Base-by-base conservation (phyloP, 208 protist species). In the Crithidia fasciculata region DNA sequence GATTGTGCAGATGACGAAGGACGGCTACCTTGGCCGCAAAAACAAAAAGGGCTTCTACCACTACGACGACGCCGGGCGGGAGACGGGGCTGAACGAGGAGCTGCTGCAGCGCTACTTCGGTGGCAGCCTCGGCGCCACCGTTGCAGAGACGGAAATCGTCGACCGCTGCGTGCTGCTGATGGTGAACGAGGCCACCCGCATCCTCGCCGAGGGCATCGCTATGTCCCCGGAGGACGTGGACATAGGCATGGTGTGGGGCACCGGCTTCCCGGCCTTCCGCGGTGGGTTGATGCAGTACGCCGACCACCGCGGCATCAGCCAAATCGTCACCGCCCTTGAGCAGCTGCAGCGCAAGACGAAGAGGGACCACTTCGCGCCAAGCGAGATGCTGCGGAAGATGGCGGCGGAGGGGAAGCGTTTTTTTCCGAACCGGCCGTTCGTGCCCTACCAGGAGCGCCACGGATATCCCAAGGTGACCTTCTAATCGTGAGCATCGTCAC, bases 1-100 rank as follows among this genome's bases (percentile, higher is more conserved):
- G 12, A 77, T 96, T 69, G 45, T 74, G 28, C 70, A 88, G 18
- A 91, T 97, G 91, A 40, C 85, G 15, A 72, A 71, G 16, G 83
- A 86, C 65, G 89, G 89, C 36, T 74, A 85, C 44, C 85, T 92
- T 37, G 96, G 96, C 15, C 89, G 90, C 61, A 98, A 98, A 81
- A 90, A 85, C 73, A 81, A 81, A 55, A 94, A 92, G 66, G 96
- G 96, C 58, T 95, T 97, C 78, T 97, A 95, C 82, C 43, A 78
- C 19, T 98, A 97, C 78, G 75, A 89, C 39, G 59, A 58, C n/a
- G 86, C 86, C 18, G 87, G 89, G 28, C 93, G 92, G 75, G 81
- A 92, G 54, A 81, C 37, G 36, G 88, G 87, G 16, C 52, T 93
- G 43, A 88, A 91, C 76, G 66, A 13, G 16, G 72, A 56, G 4